A percentile compares a stretch with the other conserved stretches of the same genome.
These are phyloP conservation scores for Fusarium cyanostomum DNA, from an alignment of 2,329 filamentous ascomycete species.

Conservation along the genomic window DNA sequence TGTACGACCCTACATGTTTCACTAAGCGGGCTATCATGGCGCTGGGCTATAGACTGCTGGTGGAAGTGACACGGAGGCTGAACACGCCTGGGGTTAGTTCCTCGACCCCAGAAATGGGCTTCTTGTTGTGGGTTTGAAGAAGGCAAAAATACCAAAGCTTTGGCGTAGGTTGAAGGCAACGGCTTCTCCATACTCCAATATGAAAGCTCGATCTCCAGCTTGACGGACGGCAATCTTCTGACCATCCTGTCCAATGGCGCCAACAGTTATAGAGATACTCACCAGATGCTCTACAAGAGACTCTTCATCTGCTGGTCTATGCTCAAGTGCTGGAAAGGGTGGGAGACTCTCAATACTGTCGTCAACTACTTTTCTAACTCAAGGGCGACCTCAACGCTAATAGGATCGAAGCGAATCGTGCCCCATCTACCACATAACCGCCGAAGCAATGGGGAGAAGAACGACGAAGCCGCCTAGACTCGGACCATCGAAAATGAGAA, in stretches of 20 bases:
- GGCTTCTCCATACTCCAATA: slow-evolving; percentile 47
- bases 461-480: slow-evolving; percentile 55
- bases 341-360: slow-evolving; percentile 36
- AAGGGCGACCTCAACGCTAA: slow-evolving; percentile 41
- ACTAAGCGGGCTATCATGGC: slow-evolving; percentile 34
- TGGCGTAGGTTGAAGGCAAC: slow-evolving; percentile 46
- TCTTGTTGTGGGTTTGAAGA: slow-evolving; percentile 45
- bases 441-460: slow-evolving; percentile 49
- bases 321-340: not conserved
- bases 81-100: slow-evolving; percentile 49
- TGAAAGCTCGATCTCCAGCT: slow-evolving; percentile 48
- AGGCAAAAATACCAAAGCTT: slow-evolving; percentile 48
- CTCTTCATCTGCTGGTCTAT: not conserved
- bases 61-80: slow-evolving; percentile 48
- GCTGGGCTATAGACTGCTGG: slow-evolving; percentile 21
- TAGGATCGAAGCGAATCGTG: slow-evolving; percentile 46
- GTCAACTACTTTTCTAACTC: slow-evolving; percentile 35
- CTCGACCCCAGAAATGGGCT: slow-evolving; percentile 42
- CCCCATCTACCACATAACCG: slow-evolving; percentile 55
- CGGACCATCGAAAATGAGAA: slow-evolving; percentile 52
- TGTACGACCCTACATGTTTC: slow-evolving; percentile 39
- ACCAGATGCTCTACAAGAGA: not conserved
- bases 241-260: slow-evolving; percentile 19
- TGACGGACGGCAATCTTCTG: slow-evolving; percentile 39
- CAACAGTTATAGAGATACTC: slow-evolving; percentile 17